These are phyloP conservation scores for Dysphania ambrosioides DNA, from an alignment of 148 eudicot genomes.

Conservation along the genomic window DNA sequence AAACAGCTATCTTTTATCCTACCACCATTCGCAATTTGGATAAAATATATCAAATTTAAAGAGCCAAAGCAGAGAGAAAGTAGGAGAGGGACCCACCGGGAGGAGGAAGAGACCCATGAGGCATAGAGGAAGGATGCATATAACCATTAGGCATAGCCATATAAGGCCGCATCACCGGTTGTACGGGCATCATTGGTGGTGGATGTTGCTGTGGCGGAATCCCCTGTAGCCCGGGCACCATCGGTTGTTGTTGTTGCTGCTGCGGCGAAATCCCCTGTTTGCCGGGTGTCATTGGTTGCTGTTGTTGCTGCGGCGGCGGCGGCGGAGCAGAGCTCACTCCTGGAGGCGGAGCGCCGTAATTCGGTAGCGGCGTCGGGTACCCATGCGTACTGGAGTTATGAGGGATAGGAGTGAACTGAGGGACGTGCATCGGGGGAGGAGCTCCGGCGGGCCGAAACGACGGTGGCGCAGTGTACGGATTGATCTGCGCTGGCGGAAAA, in stretches of 20 bases:
- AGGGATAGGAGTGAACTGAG: conserved; percentile 48
- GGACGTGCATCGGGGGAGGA: conserved; percentile 37
- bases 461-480: conserved; percentile 34
- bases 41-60: neutral
- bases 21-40: neutral
- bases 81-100: conserved; percentile 64
- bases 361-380: conserved; percentile 25
- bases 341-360: conserved; percentile 40
- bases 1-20: neutral
- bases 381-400: conserved; percentile 35
- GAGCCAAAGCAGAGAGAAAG: neutral
- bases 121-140: conserved; percentile 30
- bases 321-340: conserved; percentile 34
- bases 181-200: conserved; percentile 37
- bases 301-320: conserved; percentile 21
- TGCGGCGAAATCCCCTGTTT: too few species aligned
- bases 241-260: conserved; percentile 32
- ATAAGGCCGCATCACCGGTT: conserved; percentile 30
- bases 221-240: conserved; percentile 46
- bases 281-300: conserved; percentile 38
- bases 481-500: conserved; percentile 22
- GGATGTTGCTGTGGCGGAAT: too few species aligned
- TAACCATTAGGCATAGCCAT: conserved; percentile 54
- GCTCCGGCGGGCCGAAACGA: conserved; percentile 57
- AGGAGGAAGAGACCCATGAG: conserved; percentile 58